Base-by-base conservation (phyloP, 1,284 basidiomycete species). In the Paramarasmius palmivorus region DNA sequence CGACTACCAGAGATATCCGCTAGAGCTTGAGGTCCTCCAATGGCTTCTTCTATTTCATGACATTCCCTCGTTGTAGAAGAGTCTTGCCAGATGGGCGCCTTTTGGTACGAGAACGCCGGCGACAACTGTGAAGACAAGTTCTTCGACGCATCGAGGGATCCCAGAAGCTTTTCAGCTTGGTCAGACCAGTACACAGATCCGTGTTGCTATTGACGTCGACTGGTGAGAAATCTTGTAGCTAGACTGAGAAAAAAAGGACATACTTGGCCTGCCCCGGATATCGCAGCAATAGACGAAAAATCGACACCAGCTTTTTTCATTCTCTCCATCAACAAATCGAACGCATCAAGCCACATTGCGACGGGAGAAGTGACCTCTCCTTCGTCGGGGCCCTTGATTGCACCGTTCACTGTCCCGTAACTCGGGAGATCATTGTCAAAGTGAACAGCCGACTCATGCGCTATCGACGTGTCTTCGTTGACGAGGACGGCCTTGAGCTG, bases 81-180 rank as follows among this genome's bases (percentile, higher is more conserved):
- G 70, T 95, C 93, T 69, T 95, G 93, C 93, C 93, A 95, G 65
- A 95, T 95, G 14, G 93, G 93, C 1, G 90, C 83, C 56, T 81
- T 78, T 2, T 74, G 74, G 17, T 86, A 72, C 3, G 91, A 88
- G 68, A 95, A 94, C 0, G 90, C 89, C 6, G 83, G 82, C 15
- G 72, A 70, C 39, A 89, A 69, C 61, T 88, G 86, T 8, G 73
- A 75, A 9, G 73, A 69, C 3, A 95, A 74, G 0, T 79, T 65
- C 51, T 77, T 68, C 1, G 63, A 59, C 1, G 85, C 59, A 62
- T 88, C 76, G 39, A 94, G 75, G 1, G 70, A 71, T 1, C 76
- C 69, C 7, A 95, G 78, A 5, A 83, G 65, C 0, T 57, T 51
- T 42, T 80, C 75, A 0, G 88, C 88, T 2, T 75, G 70, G 9